Base-by-base conservation (phyloP, 2,329 filamentous ascomycete species). In the Fusarium sp. region DNA sequence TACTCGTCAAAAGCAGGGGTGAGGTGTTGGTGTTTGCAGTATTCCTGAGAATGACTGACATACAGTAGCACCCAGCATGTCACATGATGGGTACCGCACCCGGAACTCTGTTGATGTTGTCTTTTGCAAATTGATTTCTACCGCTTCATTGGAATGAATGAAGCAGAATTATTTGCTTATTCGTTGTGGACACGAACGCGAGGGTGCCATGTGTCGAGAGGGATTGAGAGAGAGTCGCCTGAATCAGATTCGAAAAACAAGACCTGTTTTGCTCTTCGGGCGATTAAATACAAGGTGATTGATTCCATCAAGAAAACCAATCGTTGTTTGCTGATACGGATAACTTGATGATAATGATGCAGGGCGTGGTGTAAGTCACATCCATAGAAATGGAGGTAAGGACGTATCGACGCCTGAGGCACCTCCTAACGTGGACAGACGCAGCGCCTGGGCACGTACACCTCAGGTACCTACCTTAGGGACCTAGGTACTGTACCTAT, bases 371-470 rank as follows among this genome's bases (percentile, higher is more conserved):
- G 23, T 38, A 69, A 69, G 49, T 69, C 51, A 69, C 46, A 57
- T 45, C 23, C n/a, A 37, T 27, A 31, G 52, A 44, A n/a, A 25
- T 42, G 21, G 27, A n/a, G 16, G 16, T 7, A 8, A 10, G 46
- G 31, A 44, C 37, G 29, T 44, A 41, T 70, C 37, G 70, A 57
- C 56, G 54, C 70, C 70, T 72, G 57, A 72, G 70, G 70, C 70
- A 73, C 35, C 44, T 7, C n/a, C n/a, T 10, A 23, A 16, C 3
- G 19, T 31, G 46, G 46, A n/a, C 39, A 55, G 31, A 37, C 31
- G 14, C 18, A 62, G 51, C 23, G 25, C 41, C 60, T 51, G 38
- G 14, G 27, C 45, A n/a, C 14, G 27, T 27, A 18, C 14, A 21
- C 25, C 44, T 29, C 10, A 45, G 7, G 23, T 23, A 45, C 11